Evolutionary conservation across 306 rosid species (phyloP).

Genomic region (Glycine tomentella): DNA sequence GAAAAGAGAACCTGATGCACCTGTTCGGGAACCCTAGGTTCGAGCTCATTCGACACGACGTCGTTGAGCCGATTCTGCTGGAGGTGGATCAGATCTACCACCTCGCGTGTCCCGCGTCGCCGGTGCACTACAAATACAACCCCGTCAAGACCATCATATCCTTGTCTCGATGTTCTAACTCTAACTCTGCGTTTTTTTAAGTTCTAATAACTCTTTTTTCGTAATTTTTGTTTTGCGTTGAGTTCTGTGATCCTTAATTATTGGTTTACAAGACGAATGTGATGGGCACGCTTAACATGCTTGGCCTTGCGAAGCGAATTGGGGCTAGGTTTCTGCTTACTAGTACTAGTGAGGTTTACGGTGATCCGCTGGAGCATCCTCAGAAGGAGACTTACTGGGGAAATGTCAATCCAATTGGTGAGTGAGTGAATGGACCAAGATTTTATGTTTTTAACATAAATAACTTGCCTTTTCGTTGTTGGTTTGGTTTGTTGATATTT

Average conservation of each 20-base stretch:
- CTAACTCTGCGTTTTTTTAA: not conserved
- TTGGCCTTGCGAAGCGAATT: conserved; percentile 95
- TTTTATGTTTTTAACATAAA: not conserved
- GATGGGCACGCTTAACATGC: conserved; percentile 96
- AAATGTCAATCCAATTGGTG: conserved; percentile 97
- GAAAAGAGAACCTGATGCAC: conserved; percentile 80
- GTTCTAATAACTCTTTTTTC: no score
- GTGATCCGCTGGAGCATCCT: conserved; percentile 97
- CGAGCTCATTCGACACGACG: conserved; percentile 93
- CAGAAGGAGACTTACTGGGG: conserved; percentile 99
- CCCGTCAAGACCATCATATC: conserved; percentile 97
- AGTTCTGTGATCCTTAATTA: conserved; percentile 57
- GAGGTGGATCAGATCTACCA: conserved; percentile 99
- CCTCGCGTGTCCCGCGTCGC: conserved; percentile 94
- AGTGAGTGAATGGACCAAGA: conserved; percentile 29
- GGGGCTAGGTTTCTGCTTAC: conserved; percentile 96
- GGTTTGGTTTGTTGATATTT: not conserved
- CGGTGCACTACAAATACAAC: conserved; percentile 91
- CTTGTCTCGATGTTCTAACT: conserved; percentile 27
- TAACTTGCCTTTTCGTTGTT: not conserved
- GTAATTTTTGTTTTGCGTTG: no score
- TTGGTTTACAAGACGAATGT: conserved; percentile 94
- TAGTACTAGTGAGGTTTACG: conserved; percentile 97
- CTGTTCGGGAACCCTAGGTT: conserved; percentile 78
- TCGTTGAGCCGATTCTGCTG: conserved; percentile 83